phyloP scores from a whole-genome alignment of 176 grass and related monocot genomes.

The Tuctoria greenei region DNA sequence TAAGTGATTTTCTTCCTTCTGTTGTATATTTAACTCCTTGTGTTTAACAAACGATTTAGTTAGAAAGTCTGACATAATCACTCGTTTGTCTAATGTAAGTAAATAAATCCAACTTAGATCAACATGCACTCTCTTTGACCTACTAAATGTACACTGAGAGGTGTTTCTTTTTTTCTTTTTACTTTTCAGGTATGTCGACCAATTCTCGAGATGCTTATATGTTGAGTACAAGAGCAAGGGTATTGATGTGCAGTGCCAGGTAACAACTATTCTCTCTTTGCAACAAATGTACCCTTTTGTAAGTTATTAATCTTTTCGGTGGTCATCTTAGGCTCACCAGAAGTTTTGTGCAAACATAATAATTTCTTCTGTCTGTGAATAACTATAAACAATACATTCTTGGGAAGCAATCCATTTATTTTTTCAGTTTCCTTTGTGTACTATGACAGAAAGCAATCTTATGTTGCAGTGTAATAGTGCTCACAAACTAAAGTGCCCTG shows the following conservation, averaged over 20 bases:
- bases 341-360: background rate
- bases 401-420: background rate
- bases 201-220: conserved; percentile 84
- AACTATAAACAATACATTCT: background rate
- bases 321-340: background rate
- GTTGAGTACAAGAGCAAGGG: conserved; percentile 93
- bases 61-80: too few relatives aligned
- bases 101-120: too few relatives aligned
- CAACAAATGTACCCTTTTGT: background rate
- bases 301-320: background rate
- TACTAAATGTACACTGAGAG: background rate
- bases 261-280: conserved; percentile 32
- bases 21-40: too few relatives aligned
- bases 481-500: conserved; percentile 5
- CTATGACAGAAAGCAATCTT: background rate
- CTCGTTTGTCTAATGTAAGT: too few relatives aligned
- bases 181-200: conserved; percentile 66
- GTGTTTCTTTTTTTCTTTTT: background rate
- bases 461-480: background rate
- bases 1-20: too few relatives aligned
- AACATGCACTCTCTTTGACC: background rate
- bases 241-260: conserved; percentile 94
- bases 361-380: background rate
- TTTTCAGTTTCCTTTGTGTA: background rate
- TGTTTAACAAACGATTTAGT: too few relatives aligned